Conservation (phyloP, 2,329 filamentous ascomycete species). For the Aspergillus cejpii region DNA sequence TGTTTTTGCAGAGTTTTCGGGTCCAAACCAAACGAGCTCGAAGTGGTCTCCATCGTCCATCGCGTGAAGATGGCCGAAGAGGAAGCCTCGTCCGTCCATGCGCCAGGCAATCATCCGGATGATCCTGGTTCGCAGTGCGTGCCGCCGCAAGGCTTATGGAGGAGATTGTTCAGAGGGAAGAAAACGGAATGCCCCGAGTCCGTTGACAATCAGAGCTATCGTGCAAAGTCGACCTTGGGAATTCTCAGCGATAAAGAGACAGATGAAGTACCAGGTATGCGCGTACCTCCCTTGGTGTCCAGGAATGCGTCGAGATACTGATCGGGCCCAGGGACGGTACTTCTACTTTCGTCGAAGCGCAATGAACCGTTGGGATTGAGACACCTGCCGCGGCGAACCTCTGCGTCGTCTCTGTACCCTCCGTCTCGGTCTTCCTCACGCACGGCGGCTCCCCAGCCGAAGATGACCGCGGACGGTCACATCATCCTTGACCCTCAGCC, state of each 20-base stretch:
- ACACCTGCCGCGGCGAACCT: conserved; percentile 56
- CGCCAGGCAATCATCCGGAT: neutral
- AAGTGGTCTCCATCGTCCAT: neutral
- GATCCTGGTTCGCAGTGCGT: neutral
- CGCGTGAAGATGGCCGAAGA: neutral
- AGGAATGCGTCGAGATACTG: neutral
- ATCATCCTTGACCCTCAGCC: conserved; percentile 90
- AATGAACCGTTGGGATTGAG: conserved; percentile 58
- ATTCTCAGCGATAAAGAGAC: conserved; percentile 74
- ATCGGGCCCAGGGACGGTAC: conserved; percentile 49
- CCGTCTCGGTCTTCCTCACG: conserved; percentile 37
- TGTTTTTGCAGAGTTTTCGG: neutral
- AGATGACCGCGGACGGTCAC: conserved; percentile 71
- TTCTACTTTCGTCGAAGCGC: conserved; percentile 54
- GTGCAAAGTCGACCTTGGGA: conserved; percentile 58
- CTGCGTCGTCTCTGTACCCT: conserved; percentile 49
- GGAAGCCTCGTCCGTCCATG: neutral
- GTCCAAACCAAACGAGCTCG: neutral
- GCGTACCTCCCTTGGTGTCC: neutral
- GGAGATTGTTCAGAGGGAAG: conserved; percentile 12
- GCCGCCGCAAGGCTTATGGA: conserved; percentile 16
- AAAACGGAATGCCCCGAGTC: conserved; percentile 2
- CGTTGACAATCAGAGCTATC: conserved; percentile 22
- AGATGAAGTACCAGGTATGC: conserved; percentile 76
- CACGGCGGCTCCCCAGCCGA: conserved; percentile 45